Evolutionary conservation across 2,329 filamentous ascomycete genomes (phyloP).

Genomic region (Colletotrichum agaves): DNA sequence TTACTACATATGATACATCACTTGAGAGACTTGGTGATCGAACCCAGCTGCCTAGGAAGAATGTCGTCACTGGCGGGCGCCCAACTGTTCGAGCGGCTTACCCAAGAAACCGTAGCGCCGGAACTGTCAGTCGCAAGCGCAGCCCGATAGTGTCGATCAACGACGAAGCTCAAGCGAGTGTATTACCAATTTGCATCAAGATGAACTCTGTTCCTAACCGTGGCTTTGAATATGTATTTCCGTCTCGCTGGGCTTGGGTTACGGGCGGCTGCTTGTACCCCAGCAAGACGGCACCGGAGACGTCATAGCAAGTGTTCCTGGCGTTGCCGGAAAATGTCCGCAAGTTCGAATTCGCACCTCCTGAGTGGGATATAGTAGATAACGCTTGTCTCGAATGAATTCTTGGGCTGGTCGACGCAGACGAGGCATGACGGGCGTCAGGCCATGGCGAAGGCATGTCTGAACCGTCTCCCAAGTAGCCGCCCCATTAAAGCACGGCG

Average conservation of each 20-base stretch:
- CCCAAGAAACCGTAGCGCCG: conserved; percentile 11
- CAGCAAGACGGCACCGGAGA: background rate
- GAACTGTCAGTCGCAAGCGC: conserved; percentile 18
- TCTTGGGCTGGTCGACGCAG: background rate
- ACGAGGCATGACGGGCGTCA: background rate
- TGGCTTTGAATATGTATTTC: background rate
- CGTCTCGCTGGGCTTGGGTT: too few species aligned
- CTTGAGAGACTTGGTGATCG: background rate
- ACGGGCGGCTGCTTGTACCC: background rate
- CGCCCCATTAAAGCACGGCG: background rate
- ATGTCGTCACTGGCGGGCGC: background rate
- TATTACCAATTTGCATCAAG: background rate
- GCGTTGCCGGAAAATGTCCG: background rate
- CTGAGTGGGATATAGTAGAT: background rate
- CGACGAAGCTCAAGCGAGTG: background rate
- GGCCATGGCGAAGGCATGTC: background rate
- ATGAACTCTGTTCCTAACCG: background rate
- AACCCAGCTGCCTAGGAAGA: background rate
- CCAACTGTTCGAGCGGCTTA: background rate
- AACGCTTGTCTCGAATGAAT: background rate
- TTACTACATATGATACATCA: background rate
- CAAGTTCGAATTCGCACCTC: background rate
- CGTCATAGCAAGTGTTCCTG: background rate
- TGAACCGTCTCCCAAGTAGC: background rate
- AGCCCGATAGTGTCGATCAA: background rate